A percentile compares a stretch with the other conserved stretches of the same genome.
These are phyloP conservation scores for Chrysophaeum taylorii DNA, from an alignment of 352 stramenopile genomes.

Conservation along the genomic window DNA sequence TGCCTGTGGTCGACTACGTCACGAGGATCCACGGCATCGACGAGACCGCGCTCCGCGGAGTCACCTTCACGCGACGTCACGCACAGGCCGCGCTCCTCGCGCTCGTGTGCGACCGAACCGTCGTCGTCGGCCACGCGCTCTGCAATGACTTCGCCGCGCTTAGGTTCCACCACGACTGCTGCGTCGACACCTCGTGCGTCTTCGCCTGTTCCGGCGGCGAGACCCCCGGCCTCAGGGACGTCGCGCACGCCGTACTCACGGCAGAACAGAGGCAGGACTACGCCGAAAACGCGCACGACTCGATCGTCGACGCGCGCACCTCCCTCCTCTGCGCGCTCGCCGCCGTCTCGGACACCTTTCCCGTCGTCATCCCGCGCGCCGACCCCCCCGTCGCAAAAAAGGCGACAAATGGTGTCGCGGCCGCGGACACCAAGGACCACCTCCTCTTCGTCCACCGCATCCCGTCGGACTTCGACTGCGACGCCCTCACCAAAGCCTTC, in stretches of 20 bases:
- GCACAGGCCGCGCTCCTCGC: constrained; percentile 57
- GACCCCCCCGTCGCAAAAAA: no score
- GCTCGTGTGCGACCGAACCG: constrained; percentile 55
- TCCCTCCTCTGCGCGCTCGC: constrained; percentile 35
- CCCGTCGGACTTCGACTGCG: constrained; percentile 32
- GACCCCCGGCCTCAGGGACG: constrained; percentile 52
- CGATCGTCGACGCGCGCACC: constrained; percentile 53
- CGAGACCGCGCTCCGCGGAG: constrained; percentile 41
- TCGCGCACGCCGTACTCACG: constrained; percentile 42
- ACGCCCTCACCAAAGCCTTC: constrained; percentile 49
- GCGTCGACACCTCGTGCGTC: constrained; percentile 53
- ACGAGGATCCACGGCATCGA: constrained; percentile 56
- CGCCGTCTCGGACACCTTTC: constrained; percentile 28
- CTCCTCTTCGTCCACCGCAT: constrained; percentile 56
- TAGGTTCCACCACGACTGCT: constrained; percentile 48
- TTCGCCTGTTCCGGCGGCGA: constrained; percentile 39
- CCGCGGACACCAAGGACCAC: constrained; percentile 11
- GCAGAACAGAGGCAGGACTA: no score
- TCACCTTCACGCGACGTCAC: constrained; percentile 55
- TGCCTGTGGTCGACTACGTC: constrained; percentile 49
- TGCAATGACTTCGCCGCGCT: constrained; percentile 58
- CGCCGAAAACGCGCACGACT: constrained; percentile 43
- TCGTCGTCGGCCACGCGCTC: constrained; percentile 59
- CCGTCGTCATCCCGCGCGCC: constrained; percentile 20
- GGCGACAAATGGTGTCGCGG: no score